Evolutionary conservation across 768 basidiomycete genomes (phyloP).

Genomic region (Vishniacozyma victoriae): DNA sequence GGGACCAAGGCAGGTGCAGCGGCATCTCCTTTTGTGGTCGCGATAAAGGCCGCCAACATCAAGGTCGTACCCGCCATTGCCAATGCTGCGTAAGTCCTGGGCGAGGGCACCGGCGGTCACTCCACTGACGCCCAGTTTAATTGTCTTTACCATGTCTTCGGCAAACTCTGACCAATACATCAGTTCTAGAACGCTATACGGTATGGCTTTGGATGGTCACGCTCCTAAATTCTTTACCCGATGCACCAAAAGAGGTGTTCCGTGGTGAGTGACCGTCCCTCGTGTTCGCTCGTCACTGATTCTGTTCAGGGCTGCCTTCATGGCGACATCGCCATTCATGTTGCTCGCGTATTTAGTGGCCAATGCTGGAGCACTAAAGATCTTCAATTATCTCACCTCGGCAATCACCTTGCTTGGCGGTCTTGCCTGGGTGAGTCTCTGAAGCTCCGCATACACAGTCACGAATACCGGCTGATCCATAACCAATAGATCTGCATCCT

Average conservation of each 20-base stretch:
- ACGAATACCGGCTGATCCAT: constrained; percentile 1
- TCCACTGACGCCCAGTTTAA: constrained; percentile 27
- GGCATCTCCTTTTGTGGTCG: constrained; percentile 44
- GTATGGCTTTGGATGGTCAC: constrained; percentile 47
- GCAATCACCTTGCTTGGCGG: constrained; percentile 29
- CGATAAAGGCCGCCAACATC: constrained; percentile 41
- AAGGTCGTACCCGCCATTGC: constrained; percentile 40
- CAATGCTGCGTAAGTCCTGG: constrained; percentile 19
- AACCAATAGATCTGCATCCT: constrained; percentile 47
- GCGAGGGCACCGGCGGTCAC: not conserved
- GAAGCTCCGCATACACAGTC: not conserved
- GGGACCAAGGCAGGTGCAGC: constrained; percentile 4
- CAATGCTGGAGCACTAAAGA: constrained; percentile 50
- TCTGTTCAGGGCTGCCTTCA: constrained; percentile 13
- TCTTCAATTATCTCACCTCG: constrained; percentile 42
- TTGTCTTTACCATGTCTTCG: constrained; percentile 40
- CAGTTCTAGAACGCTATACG: constrained; percentile 46
- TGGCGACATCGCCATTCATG: constrained; percentile 18
- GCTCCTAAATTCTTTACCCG: constrained; percentile 53
- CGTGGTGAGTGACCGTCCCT: too few relatives aligned
- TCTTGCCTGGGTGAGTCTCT: constrained; percentile 19
- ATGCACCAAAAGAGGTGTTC: constrained; percentile 55
- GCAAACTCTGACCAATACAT: constrained; percentile 45
- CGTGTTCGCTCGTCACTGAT: too few relatives aligned
- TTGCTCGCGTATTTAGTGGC: constrained; percentile 66